A percentile compares a stretch with the other conserved stretches of the same genome.
Evolutionary conservation across 345 rosid species (phyloP).

Genomic region (Eucalyptus pauciflora): DNA sequence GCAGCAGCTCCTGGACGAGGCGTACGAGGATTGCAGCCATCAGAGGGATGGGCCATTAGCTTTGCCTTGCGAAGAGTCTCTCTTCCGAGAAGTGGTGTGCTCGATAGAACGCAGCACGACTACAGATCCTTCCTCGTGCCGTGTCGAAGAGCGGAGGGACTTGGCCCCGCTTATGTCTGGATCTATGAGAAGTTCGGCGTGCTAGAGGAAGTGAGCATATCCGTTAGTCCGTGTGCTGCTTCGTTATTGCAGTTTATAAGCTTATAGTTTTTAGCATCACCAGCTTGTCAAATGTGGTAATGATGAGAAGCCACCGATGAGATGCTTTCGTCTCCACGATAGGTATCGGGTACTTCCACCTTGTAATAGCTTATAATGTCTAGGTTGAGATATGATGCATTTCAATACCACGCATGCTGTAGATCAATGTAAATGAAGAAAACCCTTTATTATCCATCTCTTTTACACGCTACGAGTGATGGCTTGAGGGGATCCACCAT

Average conservation of each 20-base stretch:
- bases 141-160: background rate
- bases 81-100: constrained; percentile 12
- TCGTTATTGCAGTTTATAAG: background rate
- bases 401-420: background rate
- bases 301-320: background rate
- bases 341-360: background rate
- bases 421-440: background rate
- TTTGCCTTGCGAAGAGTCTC: constrained; percentile 15
- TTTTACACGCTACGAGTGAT: too few species aligned
- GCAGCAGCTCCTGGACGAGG: constrained; percentile 14
- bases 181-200: background rate
- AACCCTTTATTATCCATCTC: background rate
- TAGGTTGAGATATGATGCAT: background rate
- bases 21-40: constrained; percentile 7
- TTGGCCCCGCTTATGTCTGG: background rate
- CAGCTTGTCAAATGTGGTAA: background rate
- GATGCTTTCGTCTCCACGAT: too few species aligned
- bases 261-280: background rate
- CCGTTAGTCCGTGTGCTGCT: background rate
- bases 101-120: background rate
- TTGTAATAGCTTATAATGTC: background rate
- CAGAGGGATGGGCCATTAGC: constrained; percentile 11
- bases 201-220: background rate
- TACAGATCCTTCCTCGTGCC: background rate
- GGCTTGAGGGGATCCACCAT: background rate